Evolutionary conservation across 2,329 filamentous ascomycete genomes (phyloP), one percentile per base, ranked within the genome.

Genomic region (Fusarium xyrophilum): DNA sequence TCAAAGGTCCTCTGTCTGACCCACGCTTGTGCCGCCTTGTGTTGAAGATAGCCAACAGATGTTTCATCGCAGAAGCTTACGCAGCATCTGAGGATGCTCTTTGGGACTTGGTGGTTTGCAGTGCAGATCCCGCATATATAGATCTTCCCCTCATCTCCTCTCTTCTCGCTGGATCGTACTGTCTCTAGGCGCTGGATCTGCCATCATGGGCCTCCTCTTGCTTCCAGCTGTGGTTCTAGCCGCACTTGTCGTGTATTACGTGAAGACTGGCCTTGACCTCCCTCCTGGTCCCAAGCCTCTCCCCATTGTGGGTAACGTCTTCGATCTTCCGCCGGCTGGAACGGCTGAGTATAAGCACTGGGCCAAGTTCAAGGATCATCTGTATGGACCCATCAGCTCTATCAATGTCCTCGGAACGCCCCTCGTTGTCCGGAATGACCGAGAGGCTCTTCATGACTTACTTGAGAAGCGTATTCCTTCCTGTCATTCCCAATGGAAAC

Each of bases 241-340:
- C 19, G 55, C 28, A 47, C 3, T 68, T 12, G 10, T 65, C 15
- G 25, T 71, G 35, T 70, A 66, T 17, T 59, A 58, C 30, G 43
- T 71, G 15, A 67, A 52, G 36, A 30, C 43, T 9, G 40, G 42
- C 10, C 52, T 42, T 30, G 39, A 46, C 30, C 65, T 74, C 1
- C 85, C 84, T 2, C 85, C 85, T 3, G 85, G 85, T 0, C 85
- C 85, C 0, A 83, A 77, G 38, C 79, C 78, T 0, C 70, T 82
- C 10, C 83, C 83, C 0, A 17, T 87, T 0, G 32, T 87, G 7
- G 85, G 85, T 7, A 87, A 86, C 67, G 65, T 86, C 19, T 63
- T 68, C 2, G 83, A 86, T 63, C 73, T 87, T 14, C 84, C 84
- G 1, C 72, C 77, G 0, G 52, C 60, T 1, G 78, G 76, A 2